A percentile compares a stretch with the other conserved stretches of the same genome.
These are phyloP conservation scores for Avena atlantica DNA, from an alignment of 176 grass and related monocot genomes.

Conservation along the genomic window DNA sequence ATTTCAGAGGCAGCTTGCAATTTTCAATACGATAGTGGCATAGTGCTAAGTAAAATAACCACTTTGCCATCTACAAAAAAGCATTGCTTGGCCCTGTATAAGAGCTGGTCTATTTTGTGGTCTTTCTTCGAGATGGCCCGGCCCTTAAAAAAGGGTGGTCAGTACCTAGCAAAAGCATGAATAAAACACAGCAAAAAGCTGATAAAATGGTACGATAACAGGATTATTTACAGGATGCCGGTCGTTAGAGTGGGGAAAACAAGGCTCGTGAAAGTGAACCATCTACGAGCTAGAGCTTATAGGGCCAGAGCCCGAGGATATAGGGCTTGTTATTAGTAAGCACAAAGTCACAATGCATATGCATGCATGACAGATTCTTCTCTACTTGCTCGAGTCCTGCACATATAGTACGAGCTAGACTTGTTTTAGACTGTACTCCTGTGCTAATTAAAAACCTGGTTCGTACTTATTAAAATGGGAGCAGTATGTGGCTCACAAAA, in stretches of 20 bases:
- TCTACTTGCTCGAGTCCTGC: constrained; percentile 40
- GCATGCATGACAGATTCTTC: constrained; percentile 50
- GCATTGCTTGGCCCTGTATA: too few relatives aligned
- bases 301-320: constrained; percentile 36
- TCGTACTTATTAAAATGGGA: constrained; percentile 35
- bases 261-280: constrained; percentile 53
- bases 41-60: not conserved
- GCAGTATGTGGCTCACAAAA: constrained; percentile 32
- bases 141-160: not conserved
- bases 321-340: constrained; percentile 43
- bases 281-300: constrained; percentile 30
- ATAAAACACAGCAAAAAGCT: constrained; percentile 44
- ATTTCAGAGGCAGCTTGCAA: not conserved
- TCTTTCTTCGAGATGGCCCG: constrained; percentile 27
- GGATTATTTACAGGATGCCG: constrained; percentile 28
- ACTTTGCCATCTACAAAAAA: constrained; percentile 6
- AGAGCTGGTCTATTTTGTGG: not conserved
- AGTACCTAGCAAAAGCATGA: not conserved
- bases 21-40: not conserved
- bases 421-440: constrained; percentile 55
- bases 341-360: constrained; percentile 38
- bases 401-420: constrained; percentile 44
- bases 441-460: constrained; percentile 39
- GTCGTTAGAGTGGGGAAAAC: constrained; percentile 46
- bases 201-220: constrained; percentile 21